phyloP scores from a whole-genome alignment of 225 moss, liverwort and hornwort genomes.

The Marchantia polymorpha region DNA sequence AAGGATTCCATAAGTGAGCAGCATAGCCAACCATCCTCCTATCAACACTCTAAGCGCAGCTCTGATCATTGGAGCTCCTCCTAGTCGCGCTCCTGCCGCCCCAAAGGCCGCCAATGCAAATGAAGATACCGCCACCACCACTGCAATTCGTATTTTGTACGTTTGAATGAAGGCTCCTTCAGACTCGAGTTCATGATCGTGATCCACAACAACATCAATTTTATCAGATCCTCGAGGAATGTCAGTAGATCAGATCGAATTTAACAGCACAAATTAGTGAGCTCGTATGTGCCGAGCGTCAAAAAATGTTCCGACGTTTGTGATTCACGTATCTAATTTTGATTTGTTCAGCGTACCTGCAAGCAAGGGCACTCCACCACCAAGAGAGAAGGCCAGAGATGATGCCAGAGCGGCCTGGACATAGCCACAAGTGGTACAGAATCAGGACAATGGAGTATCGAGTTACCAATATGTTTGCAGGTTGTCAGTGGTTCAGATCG shows the following conservation, averaged over 20 bases:
- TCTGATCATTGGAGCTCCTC: slow-evolving; percentile 53
- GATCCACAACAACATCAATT: no score
- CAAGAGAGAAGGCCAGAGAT: slow-evolving; percentile 70
- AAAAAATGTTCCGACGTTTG: no score
- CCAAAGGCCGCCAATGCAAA: slow-evolving; percentile 69
- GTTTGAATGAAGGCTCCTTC: slow-evolving; percentile 53
- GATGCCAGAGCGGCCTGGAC: slow-evolving; percentile 70
- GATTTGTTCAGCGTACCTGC: slow-evolving; percentile 15
- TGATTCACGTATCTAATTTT: neutral
- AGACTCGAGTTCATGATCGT: neutral
- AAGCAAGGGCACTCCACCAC: slow-evolving; percentile 70
- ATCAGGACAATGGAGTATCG: no score
- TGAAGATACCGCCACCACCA: slow-evolving; percentile 54
- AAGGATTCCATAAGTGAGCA: slow-evolving; percentile 63
- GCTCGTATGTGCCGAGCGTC: no score
- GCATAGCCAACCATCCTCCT: slow-evolving; percentile 77
- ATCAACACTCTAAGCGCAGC: slow-evolving; percentile 64
- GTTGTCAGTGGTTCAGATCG: no score
- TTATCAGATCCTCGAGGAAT: no score
- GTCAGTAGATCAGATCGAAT: no score
- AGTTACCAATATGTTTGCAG: no score
- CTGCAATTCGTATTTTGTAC: slow-evolving; percentile 40
- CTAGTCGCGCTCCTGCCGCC: slow-evolving; percentile 64
- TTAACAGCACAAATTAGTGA: no score
- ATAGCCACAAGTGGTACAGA: no score